These are phyloP conservation scores for Nannochloris sp. DNA, from an alignment of 139 green algal species.

Conservation along the genomic window DNA sequence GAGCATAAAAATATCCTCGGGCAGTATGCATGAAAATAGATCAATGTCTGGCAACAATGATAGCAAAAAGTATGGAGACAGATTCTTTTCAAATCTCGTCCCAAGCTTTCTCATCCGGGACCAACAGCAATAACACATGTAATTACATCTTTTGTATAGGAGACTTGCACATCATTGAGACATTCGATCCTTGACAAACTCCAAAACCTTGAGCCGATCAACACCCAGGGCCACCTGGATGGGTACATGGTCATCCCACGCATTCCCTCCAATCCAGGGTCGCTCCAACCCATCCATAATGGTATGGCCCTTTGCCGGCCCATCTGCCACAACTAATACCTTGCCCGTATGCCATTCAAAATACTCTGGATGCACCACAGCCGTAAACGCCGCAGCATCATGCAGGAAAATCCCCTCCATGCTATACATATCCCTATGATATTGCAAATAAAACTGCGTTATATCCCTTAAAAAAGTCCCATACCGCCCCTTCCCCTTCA, in stretches of 20 bases:
- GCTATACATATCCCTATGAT: slow-evolving; percentile 45
- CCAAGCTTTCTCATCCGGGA: slow-evolving; percentile 3
- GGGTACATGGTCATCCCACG: slow-evolving; percentile 37
- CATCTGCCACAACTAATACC: slow-evolving; percentile 49
- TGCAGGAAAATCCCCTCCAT: slow-evolving; percentile 54
- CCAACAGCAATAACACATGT: background rate
- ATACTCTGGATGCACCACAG: slow-evolving; percentile 45
- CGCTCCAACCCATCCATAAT: slow-evolving; percentile 50
- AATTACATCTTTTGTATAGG: background rate
- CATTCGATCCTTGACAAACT: slow-evolving; percentile 30
- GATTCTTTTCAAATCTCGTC: slow-evolving; percentile 19
- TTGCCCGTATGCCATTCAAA: slow-evolving; percentile 54
- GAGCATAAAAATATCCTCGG: slow-evolving; percentile 3
- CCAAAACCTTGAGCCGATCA: slow-evolving; percentile 13
- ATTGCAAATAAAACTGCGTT: slow-evolving; percentile 58
- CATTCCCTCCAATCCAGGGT: slow-evolving; percentile 45
- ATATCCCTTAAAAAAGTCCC: slow-evolving; percentile 54
- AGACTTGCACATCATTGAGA: slow-evolving; percentile 7
- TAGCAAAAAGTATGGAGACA: slow-evolving; percentile 10
- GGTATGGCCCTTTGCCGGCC: slow-evolving; percentile 41
- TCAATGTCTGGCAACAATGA: background rate
- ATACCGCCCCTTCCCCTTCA: slow-evolving; percentile 36
- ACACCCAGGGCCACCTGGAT: slow-evolving; percentile 47
- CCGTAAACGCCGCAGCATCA: slow-evolving; percentile 56
- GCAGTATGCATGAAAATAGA: background rate